These are phyloP conservation scores for Narthecium ossifragum DNA, from an alignment of 106 monocot genomes.

Conservation along the genomic window DNA sequence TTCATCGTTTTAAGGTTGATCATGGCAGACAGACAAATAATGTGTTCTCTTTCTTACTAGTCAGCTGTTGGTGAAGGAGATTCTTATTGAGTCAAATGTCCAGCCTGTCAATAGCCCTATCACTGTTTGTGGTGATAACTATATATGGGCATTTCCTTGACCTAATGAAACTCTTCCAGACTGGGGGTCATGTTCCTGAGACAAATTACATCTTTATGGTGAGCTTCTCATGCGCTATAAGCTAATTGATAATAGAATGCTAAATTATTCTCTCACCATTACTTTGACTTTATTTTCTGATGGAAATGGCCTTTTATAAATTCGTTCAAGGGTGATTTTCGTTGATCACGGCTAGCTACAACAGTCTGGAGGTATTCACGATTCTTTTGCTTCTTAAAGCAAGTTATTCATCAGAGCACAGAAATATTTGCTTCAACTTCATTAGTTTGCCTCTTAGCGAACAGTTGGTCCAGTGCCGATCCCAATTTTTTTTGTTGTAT, in stretches of 20 bases:
- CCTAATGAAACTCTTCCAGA: conserved; percentile 77
- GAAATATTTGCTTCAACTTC: no score
- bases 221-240: not conserved
- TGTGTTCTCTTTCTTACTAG: no score
- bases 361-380: conserved; percentile 80
- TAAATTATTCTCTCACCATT: conserved; percentile 4
- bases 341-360: conserved; percentile 83
- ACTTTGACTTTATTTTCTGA: not conserved
- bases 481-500: no score
- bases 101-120: conserved; percentile 80
- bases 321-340: conserved; percentile 63
- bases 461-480: no score
- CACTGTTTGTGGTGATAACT: conserved; percentile 75
- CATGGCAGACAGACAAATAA: no score
- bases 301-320: conserved; percentile 5
- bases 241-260: not conserved
- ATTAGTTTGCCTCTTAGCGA: no score
- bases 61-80: conserved; percentile 64
- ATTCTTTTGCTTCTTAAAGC: conserved; percentile 85
- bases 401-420: no score
- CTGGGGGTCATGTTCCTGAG: conserved; percentile 75
- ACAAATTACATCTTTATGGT: conserved; percentile 88
- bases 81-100: conserved; percentile 75
- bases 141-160: conserved; percentile 85
- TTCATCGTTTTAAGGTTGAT: no score